Base-by-base conservation (phyloP, 2,329 filamentous ascomycete genomes). In the Monosporascus sp. region DNA sequence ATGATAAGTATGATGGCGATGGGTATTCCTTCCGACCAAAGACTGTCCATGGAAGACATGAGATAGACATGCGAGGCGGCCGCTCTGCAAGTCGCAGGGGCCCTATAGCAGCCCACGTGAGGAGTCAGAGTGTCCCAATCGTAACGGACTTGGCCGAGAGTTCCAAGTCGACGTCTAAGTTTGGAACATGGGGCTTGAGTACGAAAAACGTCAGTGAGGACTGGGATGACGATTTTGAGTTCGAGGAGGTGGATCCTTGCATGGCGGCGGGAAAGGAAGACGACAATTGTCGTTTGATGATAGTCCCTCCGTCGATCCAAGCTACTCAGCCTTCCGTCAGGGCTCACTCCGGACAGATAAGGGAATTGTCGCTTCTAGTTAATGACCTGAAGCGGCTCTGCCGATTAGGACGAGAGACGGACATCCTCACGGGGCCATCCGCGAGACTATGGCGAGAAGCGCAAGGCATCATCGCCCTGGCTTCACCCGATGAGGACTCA, bases 161-260 rank as follows among this genome's bases (percentile, higher is more conserved):
- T 65, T 70, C 68, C 64, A 87, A 73, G 68, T 76, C 81, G n/a
- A 80, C 72, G 2, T 74, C 79, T 51, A 92, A 91, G 63, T 93
- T 91, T 64, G 87, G 89, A 44, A 92, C 89, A 1, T 93, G 89
- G 89, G 88, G 88, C 2, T 73, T 91, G 43, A 84, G 87, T n/a
- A 86, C 83, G 57, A 92, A 92, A 68, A 87, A 83, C 17, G 85
- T 86, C 11, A 92, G 87, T 56, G 90, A 95, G 67, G 89, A 94
- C 64, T 95, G 90, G 90, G 90, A 93, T 62, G 88, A 92, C 58
- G 90, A 95, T 67, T 94, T 95, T 62, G 88, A 93, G 55, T 92
- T 93, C 65, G 79, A 68, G 28, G 68, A 77, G 35, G 67, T 57
- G 5, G 69, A 69, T n/a, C 67, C 69, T 38, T 70, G 69, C 37